These are phyloP conservation scores for Leptographium flavum DNA, from an alignment of 2,329 filamentous ascomycete species.

Conservation along the genomic window DNA sequence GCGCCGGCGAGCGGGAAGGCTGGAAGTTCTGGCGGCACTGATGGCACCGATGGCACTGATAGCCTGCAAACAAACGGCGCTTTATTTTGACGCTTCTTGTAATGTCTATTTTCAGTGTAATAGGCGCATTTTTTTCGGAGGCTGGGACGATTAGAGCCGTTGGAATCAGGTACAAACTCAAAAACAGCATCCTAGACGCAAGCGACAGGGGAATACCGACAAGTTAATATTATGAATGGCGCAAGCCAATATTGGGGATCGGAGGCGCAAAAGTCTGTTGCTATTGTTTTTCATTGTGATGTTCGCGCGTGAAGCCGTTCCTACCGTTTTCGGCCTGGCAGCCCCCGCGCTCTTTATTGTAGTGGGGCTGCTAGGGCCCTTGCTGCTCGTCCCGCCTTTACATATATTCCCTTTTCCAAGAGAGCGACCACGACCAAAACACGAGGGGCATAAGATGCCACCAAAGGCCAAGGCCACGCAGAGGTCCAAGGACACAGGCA, in stretches of 20 bases:
- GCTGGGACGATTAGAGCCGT: neutral
- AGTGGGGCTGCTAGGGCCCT: neutral
- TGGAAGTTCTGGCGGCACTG: constrained; percentile 64
- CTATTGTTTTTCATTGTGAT: neutral
- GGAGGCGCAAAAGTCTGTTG: neutral
- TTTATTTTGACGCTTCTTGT: neutral
- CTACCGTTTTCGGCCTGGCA: neutral
- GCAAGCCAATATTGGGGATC: neutral
- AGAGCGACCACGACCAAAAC: neutral
- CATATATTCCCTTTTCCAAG: neutral
- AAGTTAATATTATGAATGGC: no score
- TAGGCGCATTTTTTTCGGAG: neutral
- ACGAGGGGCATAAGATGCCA: constrained; percentile 16
- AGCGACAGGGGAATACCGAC: no score
- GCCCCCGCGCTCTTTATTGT: neutral
- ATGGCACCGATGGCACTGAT: neutral
- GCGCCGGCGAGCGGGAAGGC: constrained; percentile 54
- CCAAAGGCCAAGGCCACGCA: constrained; percentile 17
- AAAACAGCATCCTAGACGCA: no score
- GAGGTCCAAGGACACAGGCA: constrained; percentile 17
- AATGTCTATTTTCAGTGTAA: neutral
- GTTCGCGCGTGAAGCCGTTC: neutral
- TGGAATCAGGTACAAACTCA: neutral
- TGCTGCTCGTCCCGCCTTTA: neutral
- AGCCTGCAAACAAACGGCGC: neutral